Evolutionary conservation across 441 rosid genomes (phyloP).

Genomic region (Adansonia grandidieri): DNA sequence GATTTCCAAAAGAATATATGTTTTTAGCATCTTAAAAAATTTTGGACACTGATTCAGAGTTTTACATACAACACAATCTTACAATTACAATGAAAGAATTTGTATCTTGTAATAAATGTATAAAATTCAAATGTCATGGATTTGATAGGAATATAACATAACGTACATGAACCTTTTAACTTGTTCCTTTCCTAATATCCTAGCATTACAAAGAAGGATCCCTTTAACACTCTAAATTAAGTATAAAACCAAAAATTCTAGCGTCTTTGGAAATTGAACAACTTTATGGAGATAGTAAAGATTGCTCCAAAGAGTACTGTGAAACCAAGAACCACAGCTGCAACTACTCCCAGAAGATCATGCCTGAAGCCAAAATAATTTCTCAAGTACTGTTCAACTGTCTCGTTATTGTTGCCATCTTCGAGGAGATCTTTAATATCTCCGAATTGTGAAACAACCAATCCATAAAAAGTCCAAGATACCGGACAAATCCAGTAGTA

Average conservation of each 20-base stretch:
- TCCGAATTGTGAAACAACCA: background rate
- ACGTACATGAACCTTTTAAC: background rate
- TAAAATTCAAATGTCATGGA: no score
- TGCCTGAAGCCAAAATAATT: background rate
- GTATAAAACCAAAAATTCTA: background rate
- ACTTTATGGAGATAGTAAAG: background rate
- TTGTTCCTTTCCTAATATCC: background rate
- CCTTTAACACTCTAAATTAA: background rate
- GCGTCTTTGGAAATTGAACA: conserved; percentile 4
- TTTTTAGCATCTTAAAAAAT: no score
- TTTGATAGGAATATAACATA: background rate
- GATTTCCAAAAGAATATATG: no score
- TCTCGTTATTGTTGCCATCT: background rate
- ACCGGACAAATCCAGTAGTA: background rate
- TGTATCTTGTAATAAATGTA: background rate
- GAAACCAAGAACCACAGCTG: background rate
- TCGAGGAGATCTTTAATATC: background rate
- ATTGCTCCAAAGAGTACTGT: background rate
- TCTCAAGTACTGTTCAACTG: background rate
- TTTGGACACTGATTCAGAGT: background rate
- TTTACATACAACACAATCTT: background rate
- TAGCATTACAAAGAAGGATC: background rate
- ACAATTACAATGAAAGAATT: background rate
- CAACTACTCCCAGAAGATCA: conserved; percentile 1
- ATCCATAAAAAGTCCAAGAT: conserved; percentile 7